Evolutionary conservation across 129 eudicot genomes (phyloP), one percentile per base, ranked within the genome.

Genomic region (Glebionis coronaria): DNA sequence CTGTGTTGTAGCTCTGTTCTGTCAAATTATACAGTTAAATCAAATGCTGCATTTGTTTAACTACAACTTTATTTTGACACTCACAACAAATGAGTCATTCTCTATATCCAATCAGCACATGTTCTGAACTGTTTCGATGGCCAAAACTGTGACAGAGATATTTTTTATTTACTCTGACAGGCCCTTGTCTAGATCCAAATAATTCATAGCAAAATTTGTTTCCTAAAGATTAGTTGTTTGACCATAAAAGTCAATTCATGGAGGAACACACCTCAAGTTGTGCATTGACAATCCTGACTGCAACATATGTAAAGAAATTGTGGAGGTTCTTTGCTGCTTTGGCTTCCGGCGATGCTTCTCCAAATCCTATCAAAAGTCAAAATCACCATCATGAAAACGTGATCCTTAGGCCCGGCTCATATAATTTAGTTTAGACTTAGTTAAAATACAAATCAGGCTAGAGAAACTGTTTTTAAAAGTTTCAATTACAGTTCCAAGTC

Each of bases 311-410:
- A 87, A 93, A 93, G 61, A 93, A 84, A 40, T 93, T 76, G 77
- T 93, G 98, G 38, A 93, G 84, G 57, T 88, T 84, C 66, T 75
- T 84, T 21, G 98, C 96, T 69, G 95, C 96, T 77, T 86, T 93
- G 31, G 79, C 75, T 75, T 93, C 98, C 25, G 98, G 98, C 13
- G 96, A 93, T 72, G 90, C 96, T 76, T 88, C 96, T 72, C 98
- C 98, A 73, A 86, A 88, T 70, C 98, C 98, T 93, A 76, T 10
- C 62, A 67, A 11, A 28, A 65, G 21, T 53, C 47, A 31, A 45
- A 51, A 56, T 42, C 47, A 52, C 12, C 56, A 23, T 61, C 51
- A 35, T 16, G 27, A 63, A 50, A 58, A 47, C 14, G 2, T 47
- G 8, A 35, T 35, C 42, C 42, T 35, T 35, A 35, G 42, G 42